A percentile compares a stretch with the other conserved stretches of the same genome.
Evolutionary conservation across 129 eudicot genomes (phyloP).

Genomic region (Flaveria sonorensis): DNA sequence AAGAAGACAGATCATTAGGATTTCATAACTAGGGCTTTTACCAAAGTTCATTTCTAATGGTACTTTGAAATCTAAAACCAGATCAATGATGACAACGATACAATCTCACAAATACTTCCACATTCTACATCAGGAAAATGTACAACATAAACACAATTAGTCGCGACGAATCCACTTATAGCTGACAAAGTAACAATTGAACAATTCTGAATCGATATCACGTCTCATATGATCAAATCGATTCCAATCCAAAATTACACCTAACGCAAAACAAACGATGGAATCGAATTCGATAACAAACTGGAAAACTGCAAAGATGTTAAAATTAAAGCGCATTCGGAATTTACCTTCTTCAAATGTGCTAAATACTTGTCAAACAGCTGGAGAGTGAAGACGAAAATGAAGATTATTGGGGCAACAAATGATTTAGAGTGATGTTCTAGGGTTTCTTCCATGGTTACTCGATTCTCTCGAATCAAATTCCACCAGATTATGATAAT

Average conservation of each 20-base stretch:
- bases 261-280: neutral
- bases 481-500: neutral
- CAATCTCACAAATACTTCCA: neutral
- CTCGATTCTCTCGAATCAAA: neutral
- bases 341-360: conserved; percentile 45
- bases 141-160: neutral
- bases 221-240: neutral
- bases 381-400: conserved; percentile 51
- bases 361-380: conserved; percentile 47
- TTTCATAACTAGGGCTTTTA: neutral
- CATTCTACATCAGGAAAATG: no score
- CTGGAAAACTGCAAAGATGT: conserved; percentile 6
- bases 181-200: conserved; percentile 14
- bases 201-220: neutral
- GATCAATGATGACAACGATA: neutral
- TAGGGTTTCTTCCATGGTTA: conserved; percentile 46
- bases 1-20: neutral
- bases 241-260: neutral
- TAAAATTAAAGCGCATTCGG: conserved; percentile 21
- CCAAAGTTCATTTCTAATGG: neutral
- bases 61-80: neutral
- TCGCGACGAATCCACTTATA: conserved; percentile 4
- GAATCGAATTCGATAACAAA: conserved; percentile 1
- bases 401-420: conserved; percentile 65
- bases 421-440: conserved; percentile 44